These are phyloP conservation scores for Pyrenophora graminea DNA, from an alignment of 2,329 filamentous ascomycete genomes.

Conservation along the genomic window DNA sequence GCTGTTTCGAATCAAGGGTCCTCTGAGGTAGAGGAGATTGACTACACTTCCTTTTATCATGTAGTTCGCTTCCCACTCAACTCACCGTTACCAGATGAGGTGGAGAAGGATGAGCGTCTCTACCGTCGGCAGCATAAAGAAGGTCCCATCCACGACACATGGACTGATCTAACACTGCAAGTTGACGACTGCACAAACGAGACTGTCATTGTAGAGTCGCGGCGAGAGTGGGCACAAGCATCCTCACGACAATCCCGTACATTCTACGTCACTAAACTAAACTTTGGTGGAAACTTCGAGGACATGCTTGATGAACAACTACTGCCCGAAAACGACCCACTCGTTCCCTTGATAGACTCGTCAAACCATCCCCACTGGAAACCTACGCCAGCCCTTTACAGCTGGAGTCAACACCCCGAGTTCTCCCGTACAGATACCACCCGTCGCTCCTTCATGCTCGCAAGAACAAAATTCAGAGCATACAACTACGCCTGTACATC, in stretches of 20 bases:
- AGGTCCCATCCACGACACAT: slow-evolving; percentile 74
- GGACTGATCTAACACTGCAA: slow-evolving; percentile 68
- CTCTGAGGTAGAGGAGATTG: slow-evolving; percentile 65
- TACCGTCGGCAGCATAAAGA: slow-evolving; percentile 71
- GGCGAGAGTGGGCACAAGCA: slow-evolving; percentile 67
- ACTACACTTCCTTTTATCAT: slow-evolving; percentile 72
- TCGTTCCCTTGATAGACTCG: slow-evolving; percentile 29
- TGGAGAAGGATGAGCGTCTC: slow-evolving; percentile 56
- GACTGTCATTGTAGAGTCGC: slow-evolving; percentile 67
- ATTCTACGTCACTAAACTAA: slow-evolving; percentile 65
- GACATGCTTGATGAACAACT: slow-evolving; percentile 9
- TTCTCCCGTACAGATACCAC: slow-evolving; percentile 52
- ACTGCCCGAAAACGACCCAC: slow-evolving; percentile 39
- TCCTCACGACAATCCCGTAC: slow-evolving; percentile 63
- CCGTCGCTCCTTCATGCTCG: slow-evolving; percentile 54
- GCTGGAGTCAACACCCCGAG: slow-evolving; percentile 54
- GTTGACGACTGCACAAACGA: slow-evolving; percentile 63
- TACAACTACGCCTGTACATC: slow-evolving; percentile 60
- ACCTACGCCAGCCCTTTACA: slow-evolving; percentile 44
- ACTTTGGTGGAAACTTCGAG: slow-evolving; percentile 40
- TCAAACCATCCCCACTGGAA: slow-evolving; percentile 47
- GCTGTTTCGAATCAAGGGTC: slow-evolving; percentile 68
- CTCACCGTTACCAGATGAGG: slow-evolving; percentile 45
- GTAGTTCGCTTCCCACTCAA: slow-evolving; percentile 66
- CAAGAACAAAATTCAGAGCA: slow-evolving; percentile 58